Percentiles rank a stretch among this genome's conserved stretches.
Evolutionary conservation across 2,329 filamentous ascomycete genomes (phyloP).

Genomic region (Colletotrichum zoysiae): DNA sequence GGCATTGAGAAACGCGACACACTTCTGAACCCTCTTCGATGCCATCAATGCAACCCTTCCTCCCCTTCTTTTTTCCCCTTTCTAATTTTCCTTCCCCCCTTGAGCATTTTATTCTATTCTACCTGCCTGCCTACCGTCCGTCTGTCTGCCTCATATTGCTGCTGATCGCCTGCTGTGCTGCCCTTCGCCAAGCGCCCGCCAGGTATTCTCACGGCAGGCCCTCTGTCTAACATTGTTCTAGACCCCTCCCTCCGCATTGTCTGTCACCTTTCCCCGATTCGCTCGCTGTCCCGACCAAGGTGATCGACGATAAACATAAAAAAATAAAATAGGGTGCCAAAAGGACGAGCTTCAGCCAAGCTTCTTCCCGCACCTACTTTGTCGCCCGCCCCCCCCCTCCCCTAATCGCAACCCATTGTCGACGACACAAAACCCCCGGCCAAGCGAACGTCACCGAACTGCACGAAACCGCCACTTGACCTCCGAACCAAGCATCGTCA

Average conservation of each 20-base stretch:
- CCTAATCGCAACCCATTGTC: constrained; percentile 22
- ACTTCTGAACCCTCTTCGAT: constrained; percentile 39
- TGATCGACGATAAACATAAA: not conserved
- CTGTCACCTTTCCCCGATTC: constrained; percentile 5
- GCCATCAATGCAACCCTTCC: constrained; percentile 36
- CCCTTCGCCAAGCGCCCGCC: no score
- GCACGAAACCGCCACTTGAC: constrained; percentile 2
- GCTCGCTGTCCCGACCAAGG: constrained; percentile 10
- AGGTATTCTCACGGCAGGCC: not conserved
- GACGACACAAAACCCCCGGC: constrained; percentile 29
- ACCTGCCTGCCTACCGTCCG: no score
- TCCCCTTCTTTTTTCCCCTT: constrained; percentile 13
- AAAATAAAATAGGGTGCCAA: constrained; percentile 2
- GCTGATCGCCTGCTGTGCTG: no score
- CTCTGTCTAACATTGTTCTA: constrained; percentile 18
- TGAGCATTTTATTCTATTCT: not conserved
- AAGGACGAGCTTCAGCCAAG: constrained; percentile 19
- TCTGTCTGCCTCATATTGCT: not conserved
- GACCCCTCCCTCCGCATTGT: constrained; percentile 29
- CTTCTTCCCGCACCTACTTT: constrained; percentile 7
- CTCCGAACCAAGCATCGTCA: not conserved
- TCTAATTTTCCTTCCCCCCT: not conserved
- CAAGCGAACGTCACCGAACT: constrained; percentile 20
- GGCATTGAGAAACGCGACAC: constrained; percentile 41
- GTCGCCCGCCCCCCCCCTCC: not conserved